Evolutionary conservation across 148 eudicot genomes (phyloP).

Genomic region (Rheum nobile): DNA sequence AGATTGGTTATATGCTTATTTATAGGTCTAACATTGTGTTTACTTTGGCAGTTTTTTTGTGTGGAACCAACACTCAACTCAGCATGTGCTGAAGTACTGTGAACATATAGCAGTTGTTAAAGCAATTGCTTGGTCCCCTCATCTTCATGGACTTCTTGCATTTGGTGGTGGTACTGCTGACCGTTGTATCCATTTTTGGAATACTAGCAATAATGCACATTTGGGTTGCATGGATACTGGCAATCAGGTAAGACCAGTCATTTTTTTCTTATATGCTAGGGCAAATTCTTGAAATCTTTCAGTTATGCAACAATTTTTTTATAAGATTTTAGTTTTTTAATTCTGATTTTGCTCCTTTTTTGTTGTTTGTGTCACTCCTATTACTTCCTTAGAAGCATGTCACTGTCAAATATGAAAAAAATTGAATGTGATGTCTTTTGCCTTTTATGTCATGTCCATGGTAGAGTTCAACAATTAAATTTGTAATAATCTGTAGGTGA

Average conservation of each 20-base stretch:
- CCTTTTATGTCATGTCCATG: background rate
- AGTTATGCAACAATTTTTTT: background rate
- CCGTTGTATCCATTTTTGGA: constrained; percentile 89
- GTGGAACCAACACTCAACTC: constrained; percentile 87
- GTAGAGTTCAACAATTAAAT: background rate
- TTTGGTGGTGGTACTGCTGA: constrained; percentile 99
- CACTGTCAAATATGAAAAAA: background rate
- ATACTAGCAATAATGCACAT: constrained; percentile 79
- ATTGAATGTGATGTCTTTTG: background rate
- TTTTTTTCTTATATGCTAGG: background rate
- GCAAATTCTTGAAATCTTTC: background rate
- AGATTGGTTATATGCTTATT: background rate
- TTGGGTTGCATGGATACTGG: constrained; percentile 92
- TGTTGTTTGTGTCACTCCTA: background rate
- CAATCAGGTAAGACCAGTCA: constrained; percentile 50
- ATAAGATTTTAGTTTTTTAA: background rate
- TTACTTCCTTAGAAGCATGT: too few species aligned
- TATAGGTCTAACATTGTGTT: background rate
- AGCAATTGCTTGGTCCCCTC: constrained; percentile 98
- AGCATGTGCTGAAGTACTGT: constrained; percentile 70
- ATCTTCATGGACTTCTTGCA: constrained; percentile 89
- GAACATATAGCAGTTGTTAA: constrained; percentile 96
- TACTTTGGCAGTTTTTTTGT: constrained; percentile 54
- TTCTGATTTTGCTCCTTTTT: background rate
- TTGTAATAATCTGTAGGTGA: background rate